These are phyloP conservation scores for Metschnikowia similis DNA, from an alignment of 805 yeast genomes.

Conservation along the genomic window DNA sequence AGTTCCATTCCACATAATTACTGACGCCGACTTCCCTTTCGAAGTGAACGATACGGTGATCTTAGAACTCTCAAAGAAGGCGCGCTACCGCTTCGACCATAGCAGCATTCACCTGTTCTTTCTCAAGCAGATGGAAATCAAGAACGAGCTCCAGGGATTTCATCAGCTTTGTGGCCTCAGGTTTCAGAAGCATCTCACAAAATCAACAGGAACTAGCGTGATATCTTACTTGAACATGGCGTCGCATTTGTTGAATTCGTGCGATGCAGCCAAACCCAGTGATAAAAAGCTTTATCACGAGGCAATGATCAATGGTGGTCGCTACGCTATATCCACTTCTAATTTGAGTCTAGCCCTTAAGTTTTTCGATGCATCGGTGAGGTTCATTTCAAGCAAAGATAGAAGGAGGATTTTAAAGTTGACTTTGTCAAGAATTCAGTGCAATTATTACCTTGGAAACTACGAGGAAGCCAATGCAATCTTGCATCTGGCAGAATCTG, in stretches of 20 bases:
- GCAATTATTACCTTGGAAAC: conserved; percentile 24
- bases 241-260: conserved; percentile 35
- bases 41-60: conserved; percentile 28
- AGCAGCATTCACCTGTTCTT: conserved; percentile 34
- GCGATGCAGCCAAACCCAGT: conserved; percentile 26
- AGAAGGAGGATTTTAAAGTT: conserved; percentile 20
- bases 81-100: conserved; percentile 39
- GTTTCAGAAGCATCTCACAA: conserved; percentile 22
- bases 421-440: conserved; percentile 31
- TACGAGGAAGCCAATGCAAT: conserved; percentile 33
- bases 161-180: conserved; percentile 43
- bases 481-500: conserved; percentile 26
- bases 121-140: conserved; percentile 20
- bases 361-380: conserved; percentile 36
- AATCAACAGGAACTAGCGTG: conserved; percentile 15
- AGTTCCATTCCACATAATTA: conserved; percentile 41
- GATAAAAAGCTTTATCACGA: conserved; percentile 36
- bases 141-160: conserved; percentile 24
- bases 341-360: conserved; percentile 38
- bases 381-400: conserved; percentile 20
- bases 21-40: conserved; percentile 23
- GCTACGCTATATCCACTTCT: conserved; percentile 39
- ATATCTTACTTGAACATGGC: conserved; percentile 34
- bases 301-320: conserved; percentile 42
- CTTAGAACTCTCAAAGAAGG: conserved; percentile 30